These are phyloP conservation scores for Wickerhamiella azymoides DNA, from an alignment of 805 yeast genomes.

Conservation along the genomic window DNA sequence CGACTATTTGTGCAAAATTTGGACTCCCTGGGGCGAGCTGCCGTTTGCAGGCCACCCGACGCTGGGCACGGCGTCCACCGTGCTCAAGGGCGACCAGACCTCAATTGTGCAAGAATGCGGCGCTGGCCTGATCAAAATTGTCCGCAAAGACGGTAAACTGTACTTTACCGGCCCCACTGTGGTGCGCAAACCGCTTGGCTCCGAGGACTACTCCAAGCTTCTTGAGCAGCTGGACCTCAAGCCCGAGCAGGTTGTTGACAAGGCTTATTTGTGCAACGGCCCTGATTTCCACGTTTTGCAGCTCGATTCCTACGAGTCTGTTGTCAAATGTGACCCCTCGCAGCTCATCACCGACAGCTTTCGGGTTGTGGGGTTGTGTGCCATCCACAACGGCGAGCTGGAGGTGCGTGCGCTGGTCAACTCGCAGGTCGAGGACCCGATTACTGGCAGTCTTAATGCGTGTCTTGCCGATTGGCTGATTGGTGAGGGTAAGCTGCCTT, in stretches of 20 bases:
- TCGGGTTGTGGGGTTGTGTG: constrained; percentile 1
- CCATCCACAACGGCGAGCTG: not conserved
- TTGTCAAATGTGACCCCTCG: not conserved
- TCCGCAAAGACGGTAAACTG: constrained; percentile 25
- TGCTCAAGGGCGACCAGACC: constrained; percentile 22
- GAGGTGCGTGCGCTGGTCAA: constrained; percentile 3
- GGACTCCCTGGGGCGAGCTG: constrained; percentile 34
- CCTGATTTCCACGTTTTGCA: not conserved
- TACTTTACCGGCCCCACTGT: constrained; percentile 1
- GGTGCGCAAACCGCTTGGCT: not conserved
- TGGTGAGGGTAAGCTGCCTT: not conserved
- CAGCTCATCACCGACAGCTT: not conserved
- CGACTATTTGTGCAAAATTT: constrained; percentile 38
- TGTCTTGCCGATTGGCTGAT: constrained; percentile 14
- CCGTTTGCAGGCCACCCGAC: constrained; percentile 60
- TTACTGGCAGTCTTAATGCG: constrained; percentile 17
- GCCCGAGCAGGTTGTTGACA: not conserved
- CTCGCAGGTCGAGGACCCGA: constrained; percentile 5
- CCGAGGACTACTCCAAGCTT: not conserved
- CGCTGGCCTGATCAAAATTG: constrained; percentile 27
- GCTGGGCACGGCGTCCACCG: constrained; percentile 28
- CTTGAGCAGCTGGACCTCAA: not conserved
- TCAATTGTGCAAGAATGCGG: constrained; percentile 14
- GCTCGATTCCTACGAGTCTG: not conserved
- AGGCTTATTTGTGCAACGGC: not conserved